These are phyloP conservation scores for Bruguiera sexangula DNA, from an alignment of 345 rosid species.

Conservation along the genomic window DNA sequence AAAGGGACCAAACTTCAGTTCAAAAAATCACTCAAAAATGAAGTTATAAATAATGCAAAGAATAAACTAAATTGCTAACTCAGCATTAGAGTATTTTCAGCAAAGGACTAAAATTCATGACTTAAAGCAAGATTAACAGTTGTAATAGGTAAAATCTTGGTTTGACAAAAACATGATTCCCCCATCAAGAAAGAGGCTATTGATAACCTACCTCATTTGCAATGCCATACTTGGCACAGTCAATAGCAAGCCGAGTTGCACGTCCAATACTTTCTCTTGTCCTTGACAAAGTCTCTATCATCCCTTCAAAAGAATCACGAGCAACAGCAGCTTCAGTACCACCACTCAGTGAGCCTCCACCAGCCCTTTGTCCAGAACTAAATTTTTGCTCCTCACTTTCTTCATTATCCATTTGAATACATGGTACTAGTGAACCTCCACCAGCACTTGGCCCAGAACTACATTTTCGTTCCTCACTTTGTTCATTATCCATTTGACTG, in stretches of 20 bases:
- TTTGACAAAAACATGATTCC: too few relatives aligned
- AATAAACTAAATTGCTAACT: neutral
- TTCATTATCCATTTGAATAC: conserved; percentile 23
- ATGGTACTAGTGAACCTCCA: conserved; percentile 51
- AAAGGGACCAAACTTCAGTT: neutral
- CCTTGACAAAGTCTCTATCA: conserved; percentile 96
- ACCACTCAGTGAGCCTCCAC: conserved; percentile 78
- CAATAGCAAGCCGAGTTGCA: conserved; percentile 92
- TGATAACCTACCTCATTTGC: conserved; percentile 68
- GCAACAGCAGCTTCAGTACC: conserved; percentile 92
- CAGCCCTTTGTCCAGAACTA: conserved; percentile 50
- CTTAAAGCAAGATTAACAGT: neutral
- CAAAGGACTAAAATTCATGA: neutral
- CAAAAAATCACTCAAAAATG: neutral
- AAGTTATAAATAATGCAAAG: neutral
- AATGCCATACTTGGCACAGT: conserved; percentile 93
- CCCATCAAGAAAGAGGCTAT: too few relatives aligned
- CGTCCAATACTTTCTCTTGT: conserved; percentile 97
- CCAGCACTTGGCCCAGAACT: conserved; percentile 52
- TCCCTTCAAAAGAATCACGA: conserved; percentile 97
- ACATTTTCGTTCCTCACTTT: conserved; percentile 59
- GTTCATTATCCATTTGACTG: conserved; percentile 50
- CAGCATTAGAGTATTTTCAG: neutral
- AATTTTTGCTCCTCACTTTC: conserved; percentile 63
- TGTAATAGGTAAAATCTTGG: too few relatives aligned